Base-by-base conservation (phyloP, 139 green algal genomes). In the Micromonas pusilla region DNA sequence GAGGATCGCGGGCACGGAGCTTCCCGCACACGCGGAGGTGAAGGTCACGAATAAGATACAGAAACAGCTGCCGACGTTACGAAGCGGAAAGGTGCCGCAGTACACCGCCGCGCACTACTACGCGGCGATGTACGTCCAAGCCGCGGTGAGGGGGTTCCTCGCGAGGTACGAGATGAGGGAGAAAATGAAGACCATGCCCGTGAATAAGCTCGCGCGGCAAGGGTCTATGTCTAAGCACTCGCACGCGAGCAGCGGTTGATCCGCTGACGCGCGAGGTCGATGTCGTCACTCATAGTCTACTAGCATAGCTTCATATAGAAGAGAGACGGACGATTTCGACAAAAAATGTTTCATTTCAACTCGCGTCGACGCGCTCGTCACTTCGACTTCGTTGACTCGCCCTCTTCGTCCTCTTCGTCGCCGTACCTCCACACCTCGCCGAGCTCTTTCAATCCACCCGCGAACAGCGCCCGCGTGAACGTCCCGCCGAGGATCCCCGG, bases 401-500 rank as follows among this genome's bases (percentile, higher is more conserved):
- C 30, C 70, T 76, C 30, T 34, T 76, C 70, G 33, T 84, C 72
- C 31, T 39, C 77, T 6, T 20, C 73, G 21, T 70, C 63, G 52
- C 6, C 78, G 32, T 30, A 66, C 23, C 52, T 73, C 45, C 60
- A 72, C 28, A 81, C 63, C 2, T 68, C 67, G 60, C 82, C 39
- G 6, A 93, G 28, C 64, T 84, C 26, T 34, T 78, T 66, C 3
- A 92, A 66, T 79, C 96, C 90, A 5, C 91, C 87, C 0, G 39
- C 52, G 0, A 86, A 54, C 1, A 75, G 76, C 6, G 91, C 90
- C 75, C 96, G 89, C 0, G 84, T 54, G 19, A 83, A 72, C 0
- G 91, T 84, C 1, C 84, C 83, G 2, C 84, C 87, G 36, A 98
- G 84, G n/a, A 98, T 86, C 0, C 85, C 87, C 0, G 95, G 95